These are phyloP conservation scores for Lotus japonicus DNA, from an alignment of 306 rosid genomes.

Conservation along the genomic window DNA sequence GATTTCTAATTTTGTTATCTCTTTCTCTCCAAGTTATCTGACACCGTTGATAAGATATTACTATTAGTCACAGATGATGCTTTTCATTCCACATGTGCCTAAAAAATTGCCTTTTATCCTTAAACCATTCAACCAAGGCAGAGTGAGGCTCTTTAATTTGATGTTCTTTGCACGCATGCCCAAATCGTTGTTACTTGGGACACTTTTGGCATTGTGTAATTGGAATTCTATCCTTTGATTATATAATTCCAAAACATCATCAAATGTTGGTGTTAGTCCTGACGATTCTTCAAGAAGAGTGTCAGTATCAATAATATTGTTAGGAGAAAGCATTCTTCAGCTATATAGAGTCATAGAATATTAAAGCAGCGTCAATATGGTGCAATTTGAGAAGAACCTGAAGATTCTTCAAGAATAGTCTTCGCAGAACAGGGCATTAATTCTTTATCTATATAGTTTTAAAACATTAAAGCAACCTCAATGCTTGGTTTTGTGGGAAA, in stretches of 20 bases:
- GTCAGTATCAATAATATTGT: too few relatives aligned
- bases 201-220: not conserved
- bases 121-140: too few relatives aligned
- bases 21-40: too few relatives aligned
- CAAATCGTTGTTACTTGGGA: not conserved
- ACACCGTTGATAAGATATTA: too few relatives aligned
- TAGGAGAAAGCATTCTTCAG: too few relatives aligned
- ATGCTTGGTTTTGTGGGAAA: constrained; percentile 35
- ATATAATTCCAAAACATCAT: not conserved
- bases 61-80: too few relatives aligned
- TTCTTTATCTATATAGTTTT: not conserved
- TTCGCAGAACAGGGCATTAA: not conserved
- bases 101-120: too few relatives aligned
- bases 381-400: not conserved
- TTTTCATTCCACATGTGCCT: too few relatives aligned
- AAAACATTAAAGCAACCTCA: not conserved
- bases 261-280: too few relatives aligned
- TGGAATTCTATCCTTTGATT: not conserved
- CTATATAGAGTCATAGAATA: not conserved
- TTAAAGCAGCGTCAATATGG: not conserved
- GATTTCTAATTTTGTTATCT: too few relatives aligned
- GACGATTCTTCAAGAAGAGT: too few relatives aligned
- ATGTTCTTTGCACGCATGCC: constrained; percentile 18
- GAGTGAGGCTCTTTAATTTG: not conserved
- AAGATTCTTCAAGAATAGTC: not conserved